Base-by-base conservation (phyloP, 495 filamentous ascomycete species). In the Poronia punctata region DNA sequence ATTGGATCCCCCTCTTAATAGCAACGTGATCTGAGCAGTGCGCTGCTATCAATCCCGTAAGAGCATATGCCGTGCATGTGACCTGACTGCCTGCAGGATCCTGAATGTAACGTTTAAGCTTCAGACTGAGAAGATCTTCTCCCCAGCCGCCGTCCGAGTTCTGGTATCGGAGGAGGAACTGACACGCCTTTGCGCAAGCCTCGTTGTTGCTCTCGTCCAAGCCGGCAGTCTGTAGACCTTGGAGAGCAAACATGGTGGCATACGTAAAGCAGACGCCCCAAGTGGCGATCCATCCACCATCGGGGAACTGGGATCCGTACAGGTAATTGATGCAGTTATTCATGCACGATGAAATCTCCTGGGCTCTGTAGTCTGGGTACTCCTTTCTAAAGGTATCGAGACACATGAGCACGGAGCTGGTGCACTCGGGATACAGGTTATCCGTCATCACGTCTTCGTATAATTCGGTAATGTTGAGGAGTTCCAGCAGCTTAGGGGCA, bases 181-280 rank as follows among this genome's bases (percentile, higher is more conserved):
- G 67, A 51, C 86, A 89, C 1, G 74, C 86, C 11, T 73, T 72
- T 20, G 71, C 68, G 18, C 81, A 75, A 27, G 70, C 58, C 2
- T 68, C 63, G 38, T 75, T 82, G 29, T 76, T 86, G 24, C 68
- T 65, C 40, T 83, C 85, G 0, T 63, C 78, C 61, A 86, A 80
- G 5, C 84, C 84, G 12, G 82, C 71, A 33, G 76, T 80, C 20
- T 75, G 71, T 3, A 92, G 64, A 40, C 79, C 76, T 48, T 89
- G 82, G 1, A 87, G 60, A 1, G 86, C 86, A 57, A 90, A 92
- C 82, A 89, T 81, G 14, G 74, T 78, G 0, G 86, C 86, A 52
- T 90, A 90, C 1, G 82, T 88, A 59, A 88, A 90, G 58, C 86
- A 90, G 53, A 92, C 84, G 26, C 84, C 86, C 86, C 86, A 92